Percentiles rank a stretch among this genome's conserved stretches.
Conservation (phyloP, 495 filamentous ascomycete species). For the Endocarpon pusillum region DNA sequence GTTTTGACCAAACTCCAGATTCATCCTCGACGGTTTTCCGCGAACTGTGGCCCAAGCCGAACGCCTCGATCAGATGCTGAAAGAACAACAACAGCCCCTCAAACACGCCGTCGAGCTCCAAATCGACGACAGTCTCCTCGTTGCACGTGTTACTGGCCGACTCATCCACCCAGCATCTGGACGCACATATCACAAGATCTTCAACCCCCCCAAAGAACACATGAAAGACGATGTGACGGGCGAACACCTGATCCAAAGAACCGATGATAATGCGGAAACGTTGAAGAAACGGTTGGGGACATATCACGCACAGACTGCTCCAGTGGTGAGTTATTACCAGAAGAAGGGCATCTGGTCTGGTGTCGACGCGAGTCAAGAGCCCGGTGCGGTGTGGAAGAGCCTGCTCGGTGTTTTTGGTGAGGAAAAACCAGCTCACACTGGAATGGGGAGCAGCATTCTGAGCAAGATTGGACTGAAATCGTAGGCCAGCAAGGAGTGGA, state of each 20-base stretch:
- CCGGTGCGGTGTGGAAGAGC: constrained; percentile 87
- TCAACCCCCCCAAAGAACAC: constrained; percentile 87
- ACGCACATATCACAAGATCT: constrained; percentile 90
- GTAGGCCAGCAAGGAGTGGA: too few species aligned
- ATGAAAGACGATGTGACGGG: constrained; percentile 98
- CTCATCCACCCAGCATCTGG: constrained; percentile 90
- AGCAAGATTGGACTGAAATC: constrained; percentile 27
- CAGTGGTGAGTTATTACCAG: constrained; percentile 91
- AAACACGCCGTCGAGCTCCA: constrained; percentile 91
- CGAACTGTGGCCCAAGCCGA: constrained; percentile 90
- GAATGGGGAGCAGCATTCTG: constrained; percentile 19
- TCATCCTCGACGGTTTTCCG: constrained; percentile 98
- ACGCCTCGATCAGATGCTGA: constrained; percentile 83
- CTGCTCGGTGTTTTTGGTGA: constrained; percentile 72
- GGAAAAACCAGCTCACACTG: constrained; percentile 23
- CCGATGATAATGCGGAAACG: constrained; percentile 94
- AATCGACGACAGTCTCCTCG: constrained; percentile 86
- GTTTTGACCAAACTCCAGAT: constrained; percentile 34
- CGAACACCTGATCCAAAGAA: constrained; percentile 89
- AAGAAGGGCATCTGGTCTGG: constrained; percentile 92
- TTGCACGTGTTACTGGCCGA: constrained; percentile 91
- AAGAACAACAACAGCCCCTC: constrained; percentile 51
- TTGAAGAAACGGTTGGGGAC: constrained; percentile 86
- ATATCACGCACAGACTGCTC: constrained; percentile 85
- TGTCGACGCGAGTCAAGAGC: constrained; percentile 92